Evolutionary conservation across 768 basidiomycete genomes (phyloP).

Genomic region (Tephrocybe sp.): DNA sequence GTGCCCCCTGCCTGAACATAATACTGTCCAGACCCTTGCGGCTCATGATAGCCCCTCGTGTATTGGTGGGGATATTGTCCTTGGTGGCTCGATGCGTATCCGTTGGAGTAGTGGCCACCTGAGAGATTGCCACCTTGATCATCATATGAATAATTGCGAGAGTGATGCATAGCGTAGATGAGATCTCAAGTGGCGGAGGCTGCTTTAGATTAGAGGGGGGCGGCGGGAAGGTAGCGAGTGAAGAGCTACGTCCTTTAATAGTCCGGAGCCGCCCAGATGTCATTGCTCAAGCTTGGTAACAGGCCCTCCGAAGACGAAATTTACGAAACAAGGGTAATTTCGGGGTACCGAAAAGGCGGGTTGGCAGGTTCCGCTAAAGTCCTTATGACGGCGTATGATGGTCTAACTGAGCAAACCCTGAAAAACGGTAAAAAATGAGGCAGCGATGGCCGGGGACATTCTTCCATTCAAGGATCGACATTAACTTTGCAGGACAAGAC

Average conservation of each 20-base stretch:
- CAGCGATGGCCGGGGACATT: slow-evolving; percentile 13
- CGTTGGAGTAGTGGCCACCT: slow-evolving; percentile 27
- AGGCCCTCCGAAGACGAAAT: slow-evolving; percentile 35
- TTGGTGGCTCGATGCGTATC: slow-evolving; percentile 25
- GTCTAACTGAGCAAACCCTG: slow-evolving; percentile 36
- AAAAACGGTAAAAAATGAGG: slow-evolving; percentile 22
- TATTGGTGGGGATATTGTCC: slow-evolving; percentile 26
- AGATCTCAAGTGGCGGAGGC: slow-evolving; percentile 24
- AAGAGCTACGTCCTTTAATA: slow-evolving; percentile 41
- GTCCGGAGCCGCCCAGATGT: slow-evolving; percentile 40
- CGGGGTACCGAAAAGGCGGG: slow-evolving; percentile 41
- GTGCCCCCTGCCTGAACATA: slow-evolving; percentile 28
- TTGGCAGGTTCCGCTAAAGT: slow-evolving; percentile 30
- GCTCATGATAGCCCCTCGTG: slow-evolving; percentile 27
- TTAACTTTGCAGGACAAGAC: slow-evolving; percentile 18
- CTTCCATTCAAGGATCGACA: slow-evolving; percentile 19
- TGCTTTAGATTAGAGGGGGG: slow-evolving; percentile 24
- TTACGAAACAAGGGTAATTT: slow-evolving; percentile 34
- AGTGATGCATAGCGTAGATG: slow-evolving; percentile 35
- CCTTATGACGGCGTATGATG: slow-evolving; percentile 34
- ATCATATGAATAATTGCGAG: slow-evolving; percentile 43
- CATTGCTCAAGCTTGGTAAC: slow-evolving; percentile 39
- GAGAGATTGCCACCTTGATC: slow-evolving; percentile 30
- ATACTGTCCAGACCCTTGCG: slow-evolving; percentile 32
- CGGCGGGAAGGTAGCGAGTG: slow-evolving; percentile 18